phyloP scores from a whole-genome alignment of 257 asterid genomes.

The Petunia axillaris region DNA sequence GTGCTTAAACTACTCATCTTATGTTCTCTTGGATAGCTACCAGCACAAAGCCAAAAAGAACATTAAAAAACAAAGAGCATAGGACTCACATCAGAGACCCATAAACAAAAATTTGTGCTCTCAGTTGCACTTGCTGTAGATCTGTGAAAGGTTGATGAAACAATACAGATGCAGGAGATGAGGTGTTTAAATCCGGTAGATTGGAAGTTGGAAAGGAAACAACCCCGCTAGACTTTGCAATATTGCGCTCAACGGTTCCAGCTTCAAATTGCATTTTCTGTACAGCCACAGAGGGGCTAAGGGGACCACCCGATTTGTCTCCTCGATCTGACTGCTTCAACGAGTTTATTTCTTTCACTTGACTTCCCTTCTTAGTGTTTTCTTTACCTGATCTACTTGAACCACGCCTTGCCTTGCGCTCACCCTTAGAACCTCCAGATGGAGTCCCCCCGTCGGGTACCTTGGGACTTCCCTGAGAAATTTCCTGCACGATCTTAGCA shows the following conservation, averaged over 20 bases:
- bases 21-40: background rate
- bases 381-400: conserved; percentile 66
- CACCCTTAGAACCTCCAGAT: conserved; percentile 53
- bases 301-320: conserved; percentile 46
- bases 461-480: conserved; percentile 48
- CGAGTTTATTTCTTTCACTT: conserved; percentile 53
- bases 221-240: conserved; percentile 50
- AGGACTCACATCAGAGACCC: conserved; percentile 94
- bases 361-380: conserved; percentile 62
- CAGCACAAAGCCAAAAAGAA: background rate
- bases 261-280: conserved; percentile 58
- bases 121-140: conserved; percentile 91
- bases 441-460: conserved; percentile 43
- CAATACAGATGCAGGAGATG: conserved; percentile 58
- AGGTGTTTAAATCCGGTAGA: conserved; percentile 84
- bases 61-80: background rate
- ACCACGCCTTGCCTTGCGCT: conserved; percentile 74
- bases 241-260: conserved; percentile 38
- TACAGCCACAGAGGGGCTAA: conserved; percentile 52
- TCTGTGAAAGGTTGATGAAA: conserved; percentile 95
- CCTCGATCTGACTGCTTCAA: conserved; percentile 54
- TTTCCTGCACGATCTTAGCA: conserved; percentile 46
- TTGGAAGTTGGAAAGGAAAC: conserved; percentile 61
- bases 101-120: conserved; percentile 97
- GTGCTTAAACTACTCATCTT: background rate